phyloP scores from a whole-genome alignment of 2,329 filamentous ascomycete genomes.

The Exophiala oligosperma region DNA sequence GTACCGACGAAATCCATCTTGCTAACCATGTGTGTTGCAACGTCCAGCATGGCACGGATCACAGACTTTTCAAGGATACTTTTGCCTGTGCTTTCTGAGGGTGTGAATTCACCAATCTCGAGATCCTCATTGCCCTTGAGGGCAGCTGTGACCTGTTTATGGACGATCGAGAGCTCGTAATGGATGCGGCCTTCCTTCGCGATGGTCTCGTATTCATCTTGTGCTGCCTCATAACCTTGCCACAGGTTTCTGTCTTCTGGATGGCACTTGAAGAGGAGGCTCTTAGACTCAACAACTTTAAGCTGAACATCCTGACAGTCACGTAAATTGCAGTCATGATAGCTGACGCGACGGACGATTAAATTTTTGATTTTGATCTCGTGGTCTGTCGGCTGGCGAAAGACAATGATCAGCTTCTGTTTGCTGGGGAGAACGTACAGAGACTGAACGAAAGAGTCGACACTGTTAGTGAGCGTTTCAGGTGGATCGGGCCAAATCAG shows the following conservation, averaged over 20 bases:
- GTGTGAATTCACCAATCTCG: constrained; percentile 37
- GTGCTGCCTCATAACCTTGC: constrained; percentile 31
- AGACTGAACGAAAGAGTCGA: constrained; percentile 35
- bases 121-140: constrained; percentile 36
- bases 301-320: constrained; percentile 18
- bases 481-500: constrained; percentile 28
- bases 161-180: constrained; percentile 42
- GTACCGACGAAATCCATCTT: constrained; percentile 41
- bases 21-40: constrained; percentile 36
- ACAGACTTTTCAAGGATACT: constrained; percentile 27
- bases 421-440: constrained; percentile 36
- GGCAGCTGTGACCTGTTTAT: constrained; percentile 36
- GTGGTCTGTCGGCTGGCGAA: constrained; percentile 28
- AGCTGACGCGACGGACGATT: constrained; percentile 13
- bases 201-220: constrained; percentile 33
- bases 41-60: constrained; percentile 32
- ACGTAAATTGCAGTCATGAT: constrained; percentile 32
- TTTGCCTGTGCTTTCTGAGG: constrained; percentile 34
- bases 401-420: constrained; percentile 32
- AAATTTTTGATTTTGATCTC: constrained; percentile 23
- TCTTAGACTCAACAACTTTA: constrained; percentile 42
- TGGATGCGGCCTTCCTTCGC: constrained; percentile 36
- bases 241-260: constrained; percentile 29
- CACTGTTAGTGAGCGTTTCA: constrained; percentile 32
- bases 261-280: constrained; percentile 33